Base-by-base conservation (phyloP, 495 filamentous ascomycete genomes). In the Aspergillus olivimuriae region DNA sequence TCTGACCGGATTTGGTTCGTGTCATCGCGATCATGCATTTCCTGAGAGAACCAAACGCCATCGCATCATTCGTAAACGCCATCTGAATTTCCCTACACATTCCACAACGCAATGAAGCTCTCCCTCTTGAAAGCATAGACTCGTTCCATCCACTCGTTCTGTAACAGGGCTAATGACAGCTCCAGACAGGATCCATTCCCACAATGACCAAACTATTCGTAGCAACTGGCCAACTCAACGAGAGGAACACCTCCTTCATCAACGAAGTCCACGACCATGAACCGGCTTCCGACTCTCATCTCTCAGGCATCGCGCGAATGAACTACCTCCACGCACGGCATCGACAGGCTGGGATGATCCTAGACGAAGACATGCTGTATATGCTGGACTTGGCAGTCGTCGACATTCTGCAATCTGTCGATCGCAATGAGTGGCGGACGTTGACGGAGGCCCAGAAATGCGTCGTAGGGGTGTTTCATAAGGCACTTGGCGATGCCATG, bases 291-390 rank as follows among this genome's bases (percentile, higher is more conserved):
- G 50, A 57, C 23, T 55, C 65, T 0, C 44, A 57, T 28, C 39
- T 51, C 10, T 43, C 52, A 2, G 69, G 55, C 4, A 53, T 75
- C 7, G 65, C 72, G 8, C 53, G 73, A 17, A 70, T 73, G 57
- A 76, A 76, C 40, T 76, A 62, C 46, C 51, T 77, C 26, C 73
- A 76, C 56, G 48, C 48, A 1, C 41, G 51, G 0, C 69, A 72
- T 34, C 61, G 56, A 12, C 52, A 53, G 14, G 50, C 56, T 0
- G 60, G 64, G n/a, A 57, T 59, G 30, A 74, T 76, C 41, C 48
- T 42, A 2, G 60, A 73, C 41, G 53, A 54, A 26, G 70, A 75
- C 37, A 51, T 74, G 43, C 58, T 76, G 2, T 66, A 71, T 45
- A 73, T 70, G 0, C 39, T 74, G 1, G 61, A 59, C 20, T 44